These are phyloP conservation scores for Phaeosphaeria sp. DNA, from an alignment of 2,329 filamentous ascomycete species.

Conservation along the genomic window DNA sequence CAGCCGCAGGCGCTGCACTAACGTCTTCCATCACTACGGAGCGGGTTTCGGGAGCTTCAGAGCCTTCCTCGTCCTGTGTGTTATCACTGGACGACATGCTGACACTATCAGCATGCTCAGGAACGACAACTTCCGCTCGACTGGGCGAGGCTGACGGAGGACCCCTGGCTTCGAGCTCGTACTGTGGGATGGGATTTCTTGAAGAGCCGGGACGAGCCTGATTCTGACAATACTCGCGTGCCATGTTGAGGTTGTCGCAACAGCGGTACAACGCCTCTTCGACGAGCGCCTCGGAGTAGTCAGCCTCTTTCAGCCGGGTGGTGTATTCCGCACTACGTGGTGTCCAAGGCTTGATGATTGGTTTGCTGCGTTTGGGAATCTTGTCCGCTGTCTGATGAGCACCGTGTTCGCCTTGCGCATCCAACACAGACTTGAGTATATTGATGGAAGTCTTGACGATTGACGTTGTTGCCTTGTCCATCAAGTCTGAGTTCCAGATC, in stretches of 20 bases:
- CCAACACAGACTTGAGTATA: conserved; percentile 79
- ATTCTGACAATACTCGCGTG: conserved; percentile 77
- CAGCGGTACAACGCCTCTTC: conserved; percentile 84
- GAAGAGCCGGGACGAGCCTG: conserved; percentile 65
- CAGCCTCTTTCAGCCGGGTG: conserved; percentile 52
- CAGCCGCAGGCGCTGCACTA: conserved; percentile 18
- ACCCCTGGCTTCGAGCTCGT: conserved; percentile 42
- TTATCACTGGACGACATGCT: conserved; percentile 36
- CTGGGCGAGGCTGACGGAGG: conserved; percentile 40
- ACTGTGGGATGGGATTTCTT: conserved; percentile 71
- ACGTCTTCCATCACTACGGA: conserved; percentile 51
- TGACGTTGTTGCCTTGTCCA: conserved; percentile 79
- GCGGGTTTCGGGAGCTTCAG: conserved; percentile 39
- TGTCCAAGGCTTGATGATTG: conserved; percentile 60
- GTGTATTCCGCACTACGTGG: conserved; percentile 55
- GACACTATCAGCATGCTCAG: conserved; percentile 35
- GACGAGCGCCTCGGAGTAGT: conserved; percentile 68
- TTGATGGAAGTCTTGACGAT: conserved; percentile 82
- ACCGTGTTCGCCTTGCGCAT: conserved; percentile 75
- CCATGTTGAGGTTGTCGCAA: conserved; percentile 67
- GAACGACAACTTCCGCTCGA: conserved; percentile 42
- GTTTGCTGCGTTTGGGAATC: conserved; percentile 55
- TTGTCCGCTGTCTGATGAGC: conserved; percentile 70
- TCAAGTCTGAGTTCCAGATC: conserved; percentile 84
- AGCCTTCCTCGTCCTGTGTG: conserved; percentile 31